Evolutionary conservation across 2,329 filamentous ascomycete genomes (phyloP).

Genomic region (Cercospora canescens): DNA sequence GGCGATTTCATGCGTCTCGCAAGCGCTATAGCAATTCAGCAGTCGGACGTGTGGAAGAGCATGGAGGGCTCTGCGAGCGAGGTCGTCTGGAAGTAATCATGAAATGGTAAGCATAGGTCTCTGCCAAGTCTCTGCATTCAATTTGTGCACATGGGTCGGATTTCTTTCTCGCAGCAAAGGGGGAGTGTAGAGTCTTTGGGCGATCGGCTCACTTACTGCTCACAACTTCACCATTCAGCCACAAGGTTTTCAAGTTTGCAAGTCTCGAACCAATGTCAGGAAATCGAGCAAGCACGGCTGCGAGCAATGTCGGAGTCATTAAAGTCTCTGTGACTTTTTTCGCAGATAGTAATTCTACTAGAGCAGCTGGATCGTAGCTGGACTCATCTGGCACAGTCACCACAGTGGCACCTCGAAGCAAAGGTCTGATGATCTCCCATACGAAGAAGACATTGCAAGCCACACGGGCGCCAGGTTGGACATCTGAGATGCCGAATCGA

Average conservation of each 20-base stretch:
- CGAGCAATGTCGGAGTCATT: constrained; percentile 78
- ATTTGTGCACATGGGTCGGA: background rate
- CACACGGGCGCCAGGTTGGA: constrained; percentile 71
- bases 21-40: constrained; percentile 79
- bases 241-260: constrained; percentile 67
- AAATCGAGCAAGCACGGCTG: constrained; percentile 71
- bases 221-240: constrained; percentile 82
- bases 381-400: constrained; percentile 72
- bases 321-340: constrained; percentile 75
- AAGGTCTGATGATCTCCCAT: constrained; percentile 78
- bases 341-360: constrained; percentile 68
- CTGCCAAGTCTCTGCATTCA: background rate
- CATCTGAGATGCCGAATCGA: constrained; percentile 68
- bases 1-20: constrained; percentile 78
- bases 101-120: background rate
- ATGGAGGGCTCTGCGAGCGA: constrained; percentile 66
- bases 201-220: constrained; percentile 34
- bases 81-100: constrained; percentile 56
- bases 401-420: constrained; percentile 74
- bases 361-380: constrained; percentile 73
- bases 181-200: background rate
- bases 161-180: background rate
- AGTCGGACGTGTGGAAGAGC: constrained; percentile 69
- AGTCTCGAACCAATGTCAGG: constrained; percentile 64
- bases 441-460: constrained; percentile 89